Conservation (phyloP, 345 rosid genomes). For the Bruguiera parviflora region DNA sequence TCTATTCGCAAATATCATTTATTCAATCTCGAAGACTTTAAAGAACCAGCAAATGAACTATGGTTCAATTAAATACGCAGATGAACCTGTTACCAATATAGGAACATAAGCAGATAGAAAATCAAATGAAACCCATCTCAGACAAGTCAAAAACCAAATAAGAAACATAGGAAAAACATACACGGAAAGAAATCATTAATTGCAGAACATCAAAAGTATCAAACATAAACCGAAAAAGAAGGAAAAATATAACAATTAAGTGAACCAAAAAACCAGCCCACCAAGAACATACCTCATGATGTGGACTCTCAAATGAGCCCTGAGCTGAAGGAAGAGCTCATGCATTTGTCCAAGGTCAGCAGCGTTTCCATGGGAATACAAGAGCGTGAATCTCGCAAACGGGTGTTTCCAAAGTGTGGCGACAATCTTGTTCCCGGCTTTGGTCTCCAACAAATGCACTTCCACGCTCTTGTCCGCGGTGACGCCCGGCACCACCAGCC, state of each 20-base stretch:
- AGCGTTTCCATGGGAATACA: conserved; percentile 96
- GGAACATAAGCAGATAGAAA: neutral
- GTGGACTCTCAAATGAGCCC: conserved; percentile 91
- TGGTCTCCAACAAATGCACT: conserved; percentile 73
- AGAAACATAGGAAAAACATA: neutral
- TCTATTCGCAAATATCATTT: neutral
- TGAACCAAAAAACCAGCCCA: neutral
- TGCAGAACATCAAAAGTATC: neutral
- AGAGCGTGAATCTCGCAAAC: conserved; percentile 74
- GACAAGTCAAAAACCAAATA: neutral
- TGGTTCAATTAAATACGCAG: neutral
- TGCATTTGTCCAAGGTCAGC: conserved; percentile 97
- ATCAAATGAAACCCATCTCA: neutral
- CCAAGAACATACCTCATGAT: conserved; percentile 64
- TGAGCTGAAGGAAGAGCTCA: conserved; percentile 89
- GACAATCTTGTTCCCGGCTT: conserved; percentile 68
- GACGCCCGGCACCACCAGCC: conserved; percentile 56
- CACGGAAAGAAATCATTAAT: neutral
- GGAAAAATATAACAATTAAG: neutral
- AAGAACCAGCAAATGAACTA: too few relatives aligned
- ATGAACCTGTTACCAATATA: neutral
- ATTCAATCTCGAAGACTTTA: neutral
- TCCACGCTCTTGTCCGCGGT: conserved; percentile 75
- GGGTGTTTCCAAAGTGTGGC: conserved; percentile 97
- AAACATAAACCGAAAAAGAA: neutral